These are phyloP conservation scores for Lactarius trivialis DNA, from an alignment of 768 basidiomycete genomes.

Conservation along the genomic window DNA sequence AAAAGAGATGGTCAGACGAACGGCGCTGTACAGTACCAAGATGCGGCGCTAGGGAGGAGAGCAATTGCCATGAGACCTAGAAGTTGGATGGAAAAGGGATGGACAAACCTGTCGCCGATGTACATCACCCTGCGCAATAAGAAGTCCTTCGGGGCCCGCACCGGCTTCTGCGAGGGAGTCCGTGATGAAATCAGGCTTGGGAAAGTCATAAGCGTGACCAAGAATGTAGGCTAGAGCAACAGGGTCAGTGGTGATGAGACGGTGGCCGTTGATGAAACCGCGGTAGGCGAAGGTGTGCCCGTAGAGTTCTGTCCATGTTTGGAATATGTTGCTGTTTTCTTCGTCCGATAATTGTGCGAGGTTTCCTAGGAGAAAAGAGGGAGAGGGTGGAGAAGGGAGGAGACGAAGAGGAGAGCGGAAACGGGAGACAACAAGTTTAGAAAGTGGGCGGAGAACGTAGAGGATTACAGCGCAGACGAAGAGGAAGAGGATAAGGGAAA, in stretches of 20 bases:
- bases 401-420: constrained; percentile 41
- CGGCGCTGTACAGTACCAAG: constrained; percentile 35
- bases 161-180: constrained; percentile 47
- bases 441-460: constrained; percentile 33
- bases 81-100: not conserved
- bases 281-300: constrained; percentile 48
- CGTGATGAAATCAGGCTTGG: constrained; percentile 53
- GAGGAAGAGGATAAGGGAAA: constrained; percentile 15
- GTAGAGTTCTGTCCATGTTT: constrained; percentile 39
- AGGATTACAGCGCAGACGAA: constrained; percentile 15
- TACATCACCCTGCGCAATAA: constrained; percentile 48
- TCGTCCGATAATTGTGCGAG: constrained; percentile 49
- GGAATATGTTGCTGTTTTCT: constrained; percentile 47
- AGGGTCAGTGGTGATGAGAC: constrained; percentile 56
- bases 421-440: constrained; percentile 40
- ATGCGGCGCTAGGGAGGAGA: constrained; percentile 39
- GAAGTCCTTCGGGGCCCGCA: constrained; percentile 42
- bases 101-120: constrained; percentile 47
- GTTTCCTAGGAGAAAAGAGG: constrained; percentile 47
- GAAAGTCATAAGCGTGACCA: constrained; percentile 47
- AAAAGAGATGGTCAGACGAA: constrained; percentile 16
- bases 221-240: constrained; percentile 54
- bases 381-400: constrained; percentile 42
- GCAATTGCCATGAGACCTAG: constrained; percentile 2
- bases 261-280: constrained; percentile 44